Base-by-base conservation (phyloP, 148 eudicot species). In the Pouteria glomerata region DNA sequence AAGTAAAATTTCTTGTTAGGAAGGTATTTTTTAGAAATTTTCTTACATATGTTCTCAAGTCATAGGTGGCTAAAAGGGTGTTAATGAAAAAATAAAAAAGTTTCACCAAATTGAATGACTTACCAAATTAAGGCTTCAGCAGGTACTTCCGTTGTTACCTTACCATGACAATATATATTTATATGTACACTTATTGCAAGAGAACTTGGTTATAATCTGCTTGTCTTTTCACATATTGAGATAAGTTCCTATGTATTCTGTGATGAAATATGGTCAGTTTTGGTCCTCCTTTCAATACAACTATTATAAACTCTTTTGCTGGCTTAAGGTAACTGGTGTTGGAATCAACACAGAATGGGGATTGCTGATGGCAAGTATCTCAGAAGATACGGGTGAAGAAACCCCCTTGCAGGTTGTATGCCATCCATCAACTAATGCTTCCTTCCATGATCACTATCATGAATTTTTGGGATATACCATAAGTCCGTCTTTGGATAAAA, bases 311-410 rank as follows among this genome's bases (percentile, higher is more conserved):
- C 8, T 68, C 75, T 67, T 26, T 57, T 50, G 8, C 34, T 48
- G 8, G 68, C 55, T 75, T 37, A 70, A 93, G 98, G 97, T 93
- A 33, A 93, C 98, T 68, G 90, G 91, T 79, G 98, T 93, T 47
- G 98, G 98, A 77, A 90, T 93, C 55, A 93, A 93, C 76, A 93
- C 98, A 16, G 98, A 93, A 60, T 93, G 97, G 97, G 98, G 98
- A 77, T 80, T 93, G 75, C 74, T 93, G 77, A 93, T 93, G 98
- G 97, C 98, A 18, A 90, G 95, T 79, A 89, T 93, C 68, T 84
- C 92, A 26, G 98, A 93, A 75, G 98, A 93, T 74, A 93, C 83
- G 21, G 97, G 97, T 77, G 98, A 89, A 89, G 98, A 93, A 85
- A 93, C 98, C 63, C 98, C 98, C 47, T 80, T 93, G 81, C 98